A percentile compares a stretch with the other conserved stretches of the same genome.
phyloP scores from a whole-genome alignment of 2,329 filamentous ascomycete species.

The Knoxdaviesia proteae region DNA sequence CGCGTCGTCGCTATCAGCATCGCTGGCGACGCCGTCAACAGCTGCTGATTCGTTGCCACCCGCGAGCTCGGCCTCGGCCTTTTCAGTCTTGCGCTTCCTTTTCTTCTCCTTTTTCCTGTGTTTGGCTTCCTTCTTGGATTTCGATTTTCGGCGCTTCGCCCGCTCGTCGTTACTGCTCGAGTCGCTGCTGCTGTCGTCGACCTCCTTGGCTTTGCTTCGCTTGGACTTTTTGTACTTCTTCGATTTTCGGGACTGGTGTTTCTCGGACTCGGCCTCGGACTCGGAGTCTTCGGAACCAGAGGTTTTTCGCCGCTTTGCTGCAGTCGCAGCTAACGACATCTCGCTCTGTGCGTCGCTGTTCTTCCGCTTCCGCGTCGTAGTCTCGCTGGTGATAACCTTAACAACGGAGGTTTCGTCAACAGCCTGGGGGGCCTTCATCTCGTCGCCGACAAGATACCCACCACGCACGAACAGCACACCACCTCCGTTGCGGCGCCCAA shows the following conservation, averaged over 20 bases:
- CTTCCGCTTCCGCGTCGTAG: slow-evolving; percentile 2
- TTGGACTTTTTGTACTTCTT: not conserved
- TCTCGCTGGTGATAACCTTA: slow-evolving; percentile 5
- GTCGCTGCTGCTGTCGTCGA: not conserved
- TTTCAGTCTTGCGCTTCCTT: slow-evolving; percentile 1
- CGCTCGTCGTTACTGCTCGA: not conserved
- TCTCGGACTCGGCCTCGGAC: slow-evolving; percentile 1
- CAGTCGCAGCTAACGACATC: not conserved
- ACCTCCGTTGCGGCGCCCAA: slow-evolving; percentile 50
- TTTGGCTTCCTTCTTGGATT: slow-evolving; percentile 2
- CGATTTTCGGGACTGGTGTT: not conserved
- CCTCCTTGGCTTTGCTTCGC: not conserved
- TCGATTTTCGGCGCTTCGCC: slow-evolving; percentile 1
- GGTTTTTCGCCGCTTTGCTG: not conserved
- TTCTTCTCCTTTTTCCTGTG: slow-evolving; percentile 2
- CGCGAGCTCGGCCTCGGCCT: not conserved
- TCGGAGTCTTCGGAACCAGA: not conserved
- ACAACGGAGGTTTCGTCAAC: slow-evolving; percentile 6
- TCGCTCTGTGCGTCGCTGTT: not conserved
- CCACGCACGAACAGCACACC: slow-evolving; percentile 71
- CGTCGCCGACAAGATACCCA: slow-evolving; percentile 33
- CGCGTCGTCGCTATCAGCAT: too few species aligned
- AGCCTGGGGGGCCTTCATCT: slow-evolving; percentile 8
- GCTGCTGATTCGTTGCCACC: not conserved
- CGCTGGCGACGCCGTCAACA: too few species aligned